Percentiles rank a stretch among this genome's conserved stretches.
Conservation (phyloP, 352 stramenopile species). For the Phytophthora europaea region DNA sequence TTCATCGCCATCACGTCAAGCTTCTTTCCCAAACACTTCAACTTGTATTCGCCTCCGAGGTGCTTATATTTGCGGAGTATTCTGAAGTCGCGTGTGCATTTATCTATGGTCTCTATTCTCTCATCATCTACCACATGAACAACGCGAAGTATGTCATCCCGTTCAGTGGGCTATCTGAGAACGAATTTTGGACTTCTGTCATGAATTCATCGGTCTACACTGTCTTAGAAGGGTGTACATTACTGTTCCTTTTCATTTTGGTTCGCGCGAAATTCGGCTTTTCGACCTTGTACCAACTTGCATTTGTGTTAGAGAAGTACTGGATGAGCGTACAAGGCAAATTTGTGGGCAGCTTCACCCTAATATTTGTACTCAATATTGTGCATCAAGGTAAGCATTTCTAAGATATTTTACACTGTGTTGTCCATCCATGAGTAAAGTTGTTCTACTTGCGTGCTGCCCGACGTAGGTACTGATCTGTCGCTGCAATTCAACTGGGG, state of each 20-base stretch:
- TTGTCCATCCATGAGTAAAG: too few species aligned
- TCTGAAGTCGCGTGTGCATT: constrained; percentile 34
- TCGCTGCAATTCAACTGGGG: constrained; percentile 31
- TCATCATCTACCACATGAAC: constrained; percentile 19
- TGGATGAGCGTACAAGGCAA: constrained; percentile 38
- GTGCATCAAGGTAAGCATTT: constrained; percentile 18
- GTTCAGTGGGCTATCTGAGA: constrained; percentile 8
- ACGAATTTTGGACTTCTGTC: constrained; percentile 15
- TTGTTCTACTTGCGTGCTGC: background rate
- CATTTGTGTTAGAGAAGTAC: constrained; percentile 49
- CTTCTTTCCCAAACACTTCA: constrained; percentile 33
- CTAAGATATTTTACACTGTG: background rate
- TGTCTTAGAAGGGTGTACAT: constrained; percentile 20
- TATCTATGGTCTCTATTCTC: constrained; percentile 37
- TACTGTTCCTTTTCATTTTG: constrained; percentile 25
- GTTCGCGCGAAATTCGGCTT: constrained; percentile 37
- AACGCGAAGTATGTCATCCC: constrained; percentile 26
- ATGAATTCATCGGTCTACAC: constrained; percentile 19
- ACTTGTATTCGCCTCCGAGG: constrained; percentile 39
- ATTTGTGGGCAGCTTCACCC: constrained; percentile 28
- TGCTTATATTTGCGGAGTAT: constrained; percentile 41
- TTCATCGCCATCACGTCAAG: constrained; percentile 29
- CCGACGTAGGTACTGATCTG: constrained; percentile 23
- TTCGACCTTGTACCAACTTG: constrained; percentile 33
- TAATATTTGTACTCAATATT: constrained; percentile 36